Conservation (phyloP, 768 basidiomycete genomes). For the Tricholoma matsutake region DNA sequence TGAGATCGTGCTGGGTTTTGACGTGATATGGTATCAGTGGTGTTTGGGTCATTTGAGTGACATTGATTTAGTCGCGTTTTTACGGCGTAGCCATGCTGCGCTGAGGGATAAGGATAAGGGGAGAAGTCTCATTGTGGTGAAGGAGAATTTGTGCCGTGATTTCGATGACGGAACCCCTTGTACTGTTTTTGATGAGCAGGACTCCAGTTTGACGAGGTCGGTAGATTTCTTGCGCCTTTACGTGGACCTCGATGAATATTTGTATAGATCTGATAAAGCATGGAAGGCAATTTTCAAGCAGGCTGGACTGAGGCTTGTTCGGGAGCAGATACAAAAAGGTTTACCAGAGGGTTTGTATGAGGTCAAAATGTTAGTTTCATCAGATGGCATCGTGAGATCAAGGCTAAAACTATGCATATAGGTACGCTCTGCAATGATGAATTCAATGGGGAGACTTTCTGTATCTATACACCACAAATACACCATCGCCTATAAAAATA, state of each 20-base stretch:
- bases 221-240: not conserved
- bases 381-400: not conserved
- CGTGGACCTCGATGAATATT: slow-evolving; percentile 6
- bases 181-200: slow-evolving; percentile 74
- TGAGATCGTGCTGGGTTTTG: slow-evolving; percentile 66
- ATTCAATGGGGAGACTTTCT: not conserved
- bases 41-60: slow-evolving; percentile 87
- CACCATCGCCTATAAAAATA: not conserved
- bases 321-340: slow-evolving; percentile 78
- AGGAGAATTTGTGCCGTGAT: slow-evolving; percentile 86
- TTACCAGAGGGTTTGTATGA: slow-evolving; percentile 77
- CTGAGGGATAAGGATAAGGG: slow-evolving; percentile 44
- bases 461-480: not conserved
- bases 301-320: slow-evolving; percentile 70
- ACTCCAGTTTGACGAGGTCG: slow-evolving; percentile 89
- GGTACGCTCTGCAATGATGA: slow-evolving; percentile 55
- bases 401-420: slow-evolving; percentile 18
- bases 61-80: slow-evolving; percentile 72
- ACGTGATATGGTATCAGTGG: slow-evolving; percentile 97
- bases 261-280: slow-evolving; percentile 69
- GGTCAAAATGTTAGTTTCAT: slow-evolving; percentile 74
- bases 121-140: slow-evolving; percentile 74
- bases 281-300: slow-evolving; percentile 75
- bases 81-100: slow-evolving; percentile 59
- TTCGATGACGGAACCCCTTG: slow-evolving; percentile 42